Conservation (phyloP, 2,329 filamentous ascomycete species). For the Zopfia rhizophila region DNA sequence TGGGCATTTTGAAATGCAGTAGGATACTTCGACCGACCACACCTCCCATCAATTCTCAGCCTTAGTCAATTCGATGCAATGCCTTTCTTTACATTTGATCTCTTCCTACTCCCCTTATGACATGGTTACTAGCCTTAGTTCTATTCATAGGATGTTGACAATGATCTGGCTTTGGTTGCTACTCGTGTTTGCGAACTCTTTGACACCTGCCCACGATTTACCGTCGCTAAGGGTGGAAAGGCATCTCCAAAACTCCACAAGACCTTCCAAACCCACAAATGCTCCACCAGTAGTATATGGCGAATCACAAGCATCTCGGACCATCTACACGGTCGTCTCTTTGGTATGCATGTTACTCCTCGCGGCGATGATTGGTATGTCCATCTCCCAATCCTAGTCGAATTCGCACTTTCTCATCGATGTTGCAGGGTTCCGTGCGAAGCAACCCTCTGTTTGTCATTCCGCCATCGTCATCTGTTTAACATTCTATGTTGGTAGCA, state of each 20-base stretch:
- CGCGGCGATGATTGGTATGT: constrained; percentile 35
- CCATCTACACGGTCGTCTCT: constrained; percentile 25
- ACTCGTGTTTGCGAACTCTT: too few relatives aligned
- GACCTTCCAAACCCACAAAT: background rate
- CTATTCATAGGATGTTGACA: background rate
- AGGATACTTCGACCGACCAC: too few relatives aligned
- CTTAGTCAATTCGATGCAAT: background rate
- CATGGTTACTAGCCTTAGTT: background rate
- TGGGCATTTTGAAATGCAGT: background rate
- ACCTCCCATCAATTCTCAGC: too few relatives aligned
- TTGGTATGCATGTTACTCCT: constrained; percentile 41
- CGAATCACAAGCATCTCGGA: constrained; percentile 20
- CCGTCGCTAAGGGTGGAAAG: too few relatives aligned
- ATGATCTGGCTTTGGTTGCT: background rate
- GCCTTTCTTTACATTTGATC: background rate
- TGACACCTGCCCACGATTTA: too few relatives aligned
- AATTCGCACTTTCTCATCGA: constrained; percentile 1
- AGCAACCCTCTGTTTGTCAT: constrained; percentile 37
- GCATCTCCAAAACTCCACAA: background rate
- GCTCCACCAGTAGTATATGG: constrained; percentile 6
- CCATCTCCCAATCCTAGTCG: background rate
- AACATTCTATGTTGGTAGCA: constrained; percentile 49
- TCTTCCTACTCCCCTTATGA: constrained; percentile 5
- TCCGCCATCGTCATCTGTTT: constrained; percentile 51
- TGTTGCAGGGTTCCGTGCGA: constrained; percentile 37